A percentile compares a stretch with the other conserved stretches of the same genome.
phyloP scores from a whole-genome alignment of 345 rosid genomes.

The Bretschneidera sinensis region DNA sequence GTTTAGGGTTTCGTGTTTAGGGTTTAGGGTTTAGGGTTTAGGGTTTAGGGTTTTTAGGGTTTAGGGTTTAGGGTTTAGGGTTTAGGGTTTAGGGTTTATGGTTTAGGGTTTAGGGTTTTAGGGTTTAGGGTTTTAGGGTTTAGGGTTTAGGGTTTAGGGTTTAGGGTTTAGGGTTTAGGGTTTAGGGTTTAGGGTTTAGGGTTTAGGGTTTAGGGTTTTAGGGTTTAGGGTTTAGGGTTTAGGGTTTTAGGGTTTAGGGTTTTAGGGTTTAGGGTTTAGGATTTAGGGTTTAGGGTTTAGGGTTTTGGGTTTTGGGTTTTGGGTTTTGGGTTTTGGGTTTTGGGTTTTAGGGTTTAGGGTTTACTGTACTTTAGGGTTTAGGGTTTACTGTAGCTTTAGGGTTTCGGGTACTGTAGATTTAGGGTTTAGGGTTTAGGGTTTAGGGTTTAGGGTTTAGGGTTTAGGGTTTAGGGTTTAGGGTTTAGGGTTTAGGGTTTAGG shows the following conservation, averaged over 20 bases:
- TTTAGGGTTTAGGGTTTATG: conserved; percentile 3
- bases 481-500: conserved; percentile 5
- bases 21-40: background rate
- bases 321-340: background rate
- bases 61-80: conserved; percentile 5
- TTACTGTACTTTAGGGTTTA: no score
- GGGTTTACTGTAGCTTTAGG: no score
- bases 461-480: conserved; percentile 5
- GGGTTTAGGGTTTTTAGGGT: conserved; percentile 3
- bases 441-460: conserved; percentile 5
- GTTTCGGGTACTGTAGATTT: no score
- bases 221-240: conserved; percentile 5
- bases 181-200: background rate
- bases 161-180: conserved; percentile 5
- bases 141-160: conserved; percentile 5
- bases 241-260: no score
- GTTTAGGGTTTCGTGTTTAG: background rate
- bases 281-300: conserved; percentile 3
- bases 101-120: no score
- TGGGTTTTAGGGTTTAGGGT: no score
- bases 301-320: background rate
- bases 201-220: conserved; percentile 4
- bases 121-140: conserved; percentile 5
- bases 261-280: conserved; percentile 2
- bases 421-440: conserved; percentile 5